These are phyloP conservation scores for Rugiboletus extremiorientalis DNA, from an alignment of 1,284 basidiomycete species.

Conservation along the genomic window DNA sequence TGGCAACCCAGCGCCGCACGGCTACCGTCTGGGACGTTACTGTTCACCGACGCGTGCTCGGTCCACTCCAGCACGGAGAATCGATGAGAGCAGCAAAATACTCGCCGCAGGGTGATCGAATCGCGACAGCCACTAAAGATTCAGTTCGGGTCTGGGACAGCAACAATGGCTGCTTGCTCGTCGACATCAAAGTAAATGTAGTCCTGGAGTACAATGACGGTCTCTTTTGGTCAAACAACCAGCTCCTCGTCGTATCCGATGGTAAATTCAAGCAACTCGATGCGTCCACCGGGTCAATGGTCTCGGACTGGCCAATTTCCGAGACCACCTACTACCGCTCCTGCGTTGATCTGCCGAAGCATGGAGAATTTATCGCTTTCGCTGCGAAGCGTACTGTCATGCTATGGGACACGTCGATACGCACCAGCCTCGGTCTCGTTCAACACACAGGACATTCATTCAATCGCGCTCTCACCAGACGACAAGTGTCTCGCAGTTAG, in stretches of 20 bases:
- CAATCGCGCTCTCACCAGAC: background rate
- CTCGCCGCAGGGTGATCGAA: background rate
- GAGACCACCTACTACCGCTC: background rate
- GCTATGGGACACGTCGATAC: background rate
- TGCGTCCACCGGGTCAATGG: background rate
- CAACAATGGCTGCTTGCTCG: background rate
- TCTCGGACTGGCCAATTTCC: background rate
- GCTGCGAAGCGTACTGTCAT: background rate
- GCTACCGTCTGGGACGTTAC: background rate
- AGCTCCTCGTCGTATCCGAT: background rate
- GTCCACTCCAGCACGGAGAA: background rate
- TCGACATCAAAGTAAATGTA: background rate
- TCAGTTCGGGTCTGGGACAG: background rate
- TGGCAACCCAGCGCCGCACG: background rate
- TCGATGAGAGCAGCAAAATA: background rate
- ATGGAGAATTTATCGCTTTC: background rate
- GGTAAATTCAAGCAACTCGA: background rate
- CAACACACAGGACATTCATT: background rate
- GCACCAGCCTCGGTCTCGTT: background rate
- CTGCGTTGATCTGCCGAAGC: background rate
- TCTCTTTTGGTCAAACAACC: background rate
- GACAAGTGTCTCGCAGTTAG: background rate
- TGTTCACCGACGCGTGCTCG: background rate
- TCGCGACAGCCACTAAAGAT: background rate
- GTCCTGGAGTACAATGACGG: background rate